A percentile compares a stretch with the other conserved stretches of the same genome.
These are phyloP conservation scores for Nitzschia inconspicua DNA, from an alignment of 108 stramenopile species.

Conservation along the genomic window DNA sequence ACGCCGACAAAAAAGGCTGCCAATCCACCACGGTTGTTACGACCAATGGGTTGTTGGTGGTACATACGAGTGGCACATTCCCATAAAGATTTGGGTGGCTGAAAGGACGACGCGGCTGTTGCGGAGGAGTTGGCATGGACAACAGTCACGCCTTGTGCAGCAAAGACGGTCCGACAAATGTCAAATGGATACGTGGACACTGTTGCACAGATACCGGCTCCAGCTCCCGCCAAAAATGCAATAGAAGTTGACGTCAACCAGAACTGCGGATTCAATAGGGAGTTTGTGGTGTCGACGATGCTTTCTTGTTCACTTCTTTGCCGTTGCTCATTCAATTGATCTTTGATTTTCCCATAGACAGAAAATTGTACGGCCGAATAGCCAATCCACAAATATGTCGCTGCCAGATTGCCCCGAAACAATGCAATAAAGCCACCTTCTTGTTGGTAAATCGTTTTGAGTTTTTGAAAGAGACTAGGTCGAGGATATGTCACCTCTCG, in stretches of 20 bases:
- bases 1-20: slow-evolving; percentile 90
- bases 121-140: slow-evolving; percentile 13
- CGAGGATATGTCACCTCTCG: slow-evolving; percentile 25
- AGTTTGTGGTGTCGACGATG: not conserved
- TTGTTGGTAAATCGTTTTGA: slow-evolving; percentile 42
- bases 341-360: slow-evolving; percentile 48
- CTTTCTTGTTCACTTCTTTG: not conserved
- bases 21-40: too few species aligned
- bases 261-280: slow-evolving; percentile 3
- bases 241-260: too few species aligned
- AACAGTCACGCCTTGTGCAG: slow-evolving; percentile 57
- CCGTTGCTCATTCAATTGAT: not conserved
- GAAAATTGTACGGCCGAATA: slow-evolving; percentile 90
- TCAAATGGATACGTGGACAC: slow-evolving; percentile 92
- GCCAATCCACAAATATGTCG: slow-evolving; percentile 88
- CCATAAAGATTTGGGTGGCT: slow-evolving; percentile 51
- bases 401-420: slow-evolving; percentile 91
- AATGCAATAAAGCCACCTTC: slow-evolving; percentile 80
- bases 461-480: slow-evolving; percentile 15
- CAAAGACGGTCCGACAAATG: slow-evolving; percentile 87
- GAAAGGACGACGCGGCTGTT: slow-evolving; percentile 18
- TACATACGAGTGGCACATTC: slow-evolving; percentile 65
- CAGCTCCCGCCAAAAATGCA: slow-evolving; percentile 77
- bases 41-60: slow-evolving; percentile 50
- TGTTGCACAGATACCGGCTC: slow-evolving; percentile 80